Evolutionary conservation across 768 basidiomycete genomes (phyloP).

Genomic region (Termitomyces heimii): DNA sequence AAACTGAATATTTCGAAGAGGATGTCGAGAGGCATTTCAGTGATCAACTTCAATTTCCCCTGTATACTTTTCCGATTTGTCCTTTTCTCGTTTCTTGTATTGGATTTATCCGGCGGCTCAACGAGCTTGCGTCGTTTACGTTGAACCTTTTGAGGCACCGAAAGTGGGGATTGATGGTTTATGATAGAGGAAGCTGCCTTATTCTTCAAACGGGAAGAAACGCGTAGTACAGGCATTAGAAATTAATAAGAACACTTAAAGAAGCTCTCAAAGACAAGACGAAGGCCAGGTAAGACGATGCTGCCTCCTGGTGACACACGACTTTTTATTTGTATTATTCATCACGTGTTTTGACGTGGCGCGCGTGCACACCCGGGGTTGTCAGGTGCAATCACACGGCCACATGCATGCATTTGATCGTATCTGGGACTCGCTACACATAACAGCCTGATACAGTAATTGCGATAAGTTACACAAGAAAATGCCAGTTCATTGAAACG

Average conservation of each 20-base stretch:
- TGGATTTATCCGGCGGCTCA: neutral
- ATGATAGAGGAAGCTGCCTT: neutral
- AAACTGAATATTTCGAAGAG: constrained; percentile 32
- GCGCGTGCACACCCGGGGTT: neutral
- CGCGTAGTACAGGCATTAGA: neutral
- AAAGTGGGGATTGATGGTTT: neutral
- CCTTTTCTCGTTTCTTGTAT: neutral
- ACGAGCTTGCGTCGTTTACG: neutral
- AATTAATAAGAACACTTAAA: neutral
- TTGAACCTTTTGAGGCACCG: neutral
- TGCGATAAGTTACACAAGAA: no score
- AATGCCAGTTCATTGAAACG: neutral
- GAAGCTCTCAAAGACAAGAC: neutral
- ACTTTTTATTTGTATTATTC: neutral
- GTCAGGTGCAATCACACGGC: no score
- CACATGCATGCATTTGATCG: no score
- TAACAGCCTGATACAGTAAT: neutral
- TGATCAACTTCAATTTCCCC: constrained; percentile 20
- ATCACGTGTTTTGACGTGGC: neutral
- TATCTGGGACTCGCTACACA: no score
- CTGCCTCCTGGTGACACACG: neutral
- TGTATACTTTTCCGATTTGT: neutral
- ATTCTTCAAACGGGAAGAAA: constrained; percentile 1
- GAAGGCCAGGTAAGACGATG: no score
- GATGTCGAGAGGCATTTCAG: constrained; percentile 28